Conservation (phyloP, 495 filamentous ascomycete species). For the Aspergillus panamensis region DNA sequence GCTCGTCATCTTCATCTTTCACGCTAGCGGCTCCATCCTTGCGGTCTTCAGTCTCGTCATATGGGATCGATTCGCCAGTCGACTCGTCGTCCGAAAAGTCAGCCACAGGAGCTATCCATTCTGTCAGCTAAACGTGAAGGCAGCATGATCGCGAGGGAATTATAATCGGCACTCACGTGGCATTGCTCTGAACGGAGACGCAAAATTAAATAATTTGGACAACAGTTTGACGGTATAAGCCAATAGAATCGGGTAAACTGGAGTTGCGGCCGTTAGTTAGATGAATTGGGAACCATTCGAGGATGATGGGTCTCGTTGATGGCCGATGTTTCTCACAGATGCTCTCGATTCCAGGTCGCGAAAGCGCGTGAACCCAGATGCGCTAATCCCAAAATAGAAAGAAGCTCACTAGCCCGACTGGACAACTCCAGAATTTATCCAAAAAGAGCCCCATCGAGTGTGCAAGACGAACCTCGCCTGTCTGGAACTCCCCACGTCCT, state of each 20-base stretch:
- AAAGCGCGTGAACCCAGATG: conserved; percentile 18
- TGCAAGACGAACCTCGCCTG: conserved; percentile 15
- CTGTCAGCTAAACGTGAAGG: conserved; percentile 15
- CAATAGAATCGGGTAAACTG: neutral
- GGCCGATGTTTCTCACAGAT: conserved; percentile 2
- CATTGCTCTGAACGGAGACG: conserved; percentile 30
- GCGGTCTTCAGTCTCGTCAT: conserved; percentile 30
- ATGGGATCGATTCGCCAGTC: conserved; percentile 39
- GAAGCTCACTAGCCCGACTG: conserved; percentile 32
- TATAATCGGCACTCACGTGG: conserved; percentile 36
- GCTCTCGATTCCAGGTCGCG: conserved; percentile 19
- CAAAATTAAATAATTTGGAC: conserved; percentile 27
- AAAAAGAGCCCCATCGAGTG: conserved; percentile 24
- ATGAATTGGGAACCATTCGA: neutral
- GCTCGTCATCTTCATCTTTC: conserved; percentile 34
- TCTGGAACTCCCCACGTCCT: conserved; percentile 10
- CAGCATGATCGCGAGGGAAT: conserved; percentile 11
- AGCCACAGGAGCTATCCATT: conserved; percentile 35
- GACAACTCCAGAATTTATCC: conserved; percentile 32
- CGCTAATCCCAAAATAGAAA: conserved; percentile 39
- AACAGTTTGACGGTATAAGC: conserved; percentile 35
- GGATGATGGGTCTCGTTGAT: neutral
- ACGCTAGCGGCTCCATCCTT: conserved; percentile 27
- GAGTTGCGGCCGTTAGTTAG: neutral
- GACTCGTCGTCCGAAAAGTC: conserved; percentile 48